Conservation (phyloP, 345 rosid genomes). For the Eucalyptus polyanthemos region DNA sequence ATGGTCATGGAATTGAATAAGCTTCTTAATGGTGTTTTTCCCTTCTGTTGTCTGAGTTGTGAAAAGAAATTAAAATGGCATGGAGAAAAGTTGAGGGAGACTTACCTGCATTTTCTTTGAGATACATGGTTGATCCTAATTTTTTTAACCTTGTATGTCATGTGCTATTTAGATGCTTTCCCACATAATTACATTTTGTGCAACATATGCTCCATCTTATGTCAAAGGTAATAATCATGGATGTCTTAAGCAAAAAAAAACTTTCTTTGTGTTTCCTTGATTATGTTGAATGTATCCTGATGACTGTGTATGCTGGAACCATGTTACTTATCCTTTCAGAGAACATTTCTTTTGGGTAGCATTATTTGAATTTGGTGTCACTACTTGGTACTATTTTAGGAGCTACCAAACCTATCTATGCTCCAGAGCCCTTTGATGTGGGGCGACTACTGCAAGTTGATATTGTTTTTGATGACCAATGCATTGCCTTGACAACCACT, state of each 20-base stretch:
- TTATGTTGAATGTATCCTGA: background rate
- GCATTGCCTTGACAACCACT: constrained; percentile 45
- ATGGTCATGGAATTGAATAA: background rate
- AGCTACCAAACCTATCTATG: constrained; percentile 81
- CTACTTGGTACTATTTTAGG: constrained; percentile 26
- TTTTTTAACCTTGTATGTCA: background rate
- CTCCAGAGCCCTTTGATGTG: constrained; percentile 93
- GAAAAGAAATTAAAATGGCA: background rate
- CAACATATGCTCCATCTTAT: background rate
- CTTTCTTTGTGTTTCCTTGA: background rate
- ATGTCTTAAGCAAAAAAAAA: background rate
- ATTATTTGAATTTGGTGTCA: background rate
- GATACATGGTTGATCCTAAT: background rate
- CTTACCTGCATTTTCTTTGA: background rate
- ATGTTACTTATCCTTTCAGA: background rate
- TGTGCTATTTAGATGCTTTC: background rate
- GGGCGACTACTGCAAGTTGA: constrained; percentile 69
- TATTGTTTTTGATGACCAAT: constrained; percentile 33
- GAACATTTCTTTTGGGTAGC: background rate
- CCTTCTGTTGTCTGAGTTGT: background rate
- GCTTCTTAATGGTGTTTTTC: background rate
- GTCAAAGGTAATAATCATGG: background rate
- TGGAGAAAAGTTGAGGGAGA: background rate
- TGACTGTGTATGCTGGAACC: background rate
- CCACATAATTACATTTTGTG: background rate